A percentile compares a stretch with the other conserved stretches of the same genome.
phyloP scores from a whole-genome alignment of 768 basidiomycete genomes.

The Grammothele lineata region DNA sequence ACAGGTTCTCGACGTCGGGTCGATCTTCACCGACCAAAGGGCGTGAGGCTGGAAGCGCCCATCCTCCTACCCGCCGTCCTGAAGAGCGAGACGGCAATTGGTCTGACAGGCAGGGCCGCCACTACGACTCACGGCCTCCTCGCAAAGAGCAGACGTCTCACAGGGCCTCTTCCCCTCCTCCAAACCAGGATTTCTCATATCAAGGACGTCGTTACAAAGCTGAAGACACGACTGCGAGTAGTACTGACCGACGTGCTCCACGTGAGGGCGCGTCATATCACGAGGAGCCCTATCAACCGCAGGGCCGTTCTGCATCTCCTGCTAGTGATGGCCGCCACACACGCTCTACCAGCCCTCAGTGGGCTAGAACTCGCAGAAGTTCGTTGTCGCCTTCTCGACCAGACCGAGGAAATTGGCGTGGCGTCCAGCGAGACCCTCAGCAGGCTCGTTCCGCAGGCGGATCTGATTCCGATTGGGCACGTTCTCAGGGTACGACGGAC shows the following conservation, averaged over 20 bases:
- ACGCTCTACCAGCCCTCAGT: constrained; percentile 18
- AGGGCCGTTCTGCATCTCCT: constrained; percentile 5
- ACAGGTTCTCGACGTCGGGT: constrained; percentile 28
- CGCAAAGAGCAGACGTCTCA: too few species aligned
- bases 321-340: constrained; percentile 7
- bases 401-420: constrained; percentile 7
- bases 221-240: constrained; percentile 20
- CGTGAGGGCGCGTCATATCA: constrained; percentile 1
- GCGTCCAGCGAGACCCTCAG: constrained; percentile 1
- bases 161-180: constrained; percentile 1
- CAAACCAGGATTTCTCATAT: constrained; percentile 37
- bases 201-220: constrained; percentile 68
- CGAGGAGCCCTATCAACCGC: background rate
- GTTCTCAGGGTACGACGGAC: constrained; percentile 6
- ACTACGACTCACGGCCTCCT: too few species aligned
- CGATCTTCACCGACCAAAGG: constrained; percentile 22
- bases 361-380: constrained; percentile 14
- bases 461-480: constrained; percentile 2
- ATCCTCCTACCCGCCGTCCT: constrained; percentile 21
- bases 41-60: constrained; percentile 15
- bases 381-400: constrained; percentile 11
- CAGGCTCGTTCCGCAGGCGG: constrained; percentile 1
- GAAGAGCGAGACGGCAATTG: constrained; percentile 22
- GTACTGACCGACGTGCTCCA: constrained; percentile 12
- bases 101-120: constrained; percentile 16